These are phyloP conservation scores for Xeromyces bisporus DNA, from an alignment of 495 filamentous ascomycete species.

Conservation along the genomic window DNA sequence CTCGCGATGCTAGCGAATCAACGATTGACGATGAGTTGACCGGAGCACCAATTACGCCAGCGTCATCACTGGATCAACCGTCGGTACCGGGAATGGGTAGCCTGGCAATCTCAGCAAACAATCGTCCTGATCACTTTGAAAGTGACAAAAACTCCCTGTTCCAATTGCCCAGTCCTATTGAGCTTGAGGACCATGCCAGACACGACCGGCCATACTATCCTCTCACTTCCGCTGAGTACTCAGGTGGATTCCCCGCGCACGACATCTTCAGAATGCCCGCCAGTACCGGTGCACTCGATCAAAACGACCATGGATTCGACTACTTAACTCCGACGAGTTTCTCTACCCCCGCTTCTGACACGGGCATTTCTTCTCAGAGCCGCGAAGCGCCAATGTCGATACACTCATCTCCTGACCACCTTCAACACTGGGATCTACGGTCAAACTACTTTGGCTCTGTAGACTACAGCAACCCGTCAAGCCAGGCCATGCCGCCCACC, in stretches of 20 bases:
- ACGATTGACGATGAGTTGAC: conserved; percentile 14
- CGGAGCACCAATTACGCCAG: conserved; percentile 16
- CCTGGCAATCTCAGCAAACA: conserved; percentile 4
- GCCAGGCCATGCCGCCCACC: conserved; percentile 12
- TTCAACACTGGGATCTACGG: conserved; percentile 26
- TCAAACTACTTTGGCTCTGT: conserved; percentile 23
- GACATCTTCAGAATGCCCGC: conserved; percentile 18
- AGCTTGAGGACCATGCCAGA: conserved; percentile 15
- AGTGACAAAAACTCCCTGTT: conserved; percentile 9
- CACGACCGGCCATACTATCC: conserved; percentile 18
- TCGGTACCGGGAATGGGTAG: conserved; percentile 14
- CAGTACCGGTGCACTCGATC: conserved; percentile 15
- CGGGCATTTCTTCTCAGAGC: conserved; percentile 4
- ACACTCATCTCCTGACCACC: conserved; percentile 10
- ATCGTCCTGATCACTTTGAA: conserved; percentile 6
- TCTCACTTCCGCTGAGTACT: conserved; percentile 17
- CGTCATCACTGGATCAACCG: conserved; percentile 17
- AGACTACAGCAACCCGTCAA: conserved; percentile 13
- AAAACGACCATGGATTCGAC: conserved; percentile 18
- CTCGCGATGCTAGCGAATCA: conserved; percentile 15
- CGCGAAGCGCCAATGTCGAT: conserved; percentile 12
- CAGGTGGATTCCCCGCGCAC: conserved; percentile 18
- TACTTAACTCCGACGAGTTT: conserved; percentile 16
- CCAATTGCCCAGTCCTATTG: conserved; percentile 17
- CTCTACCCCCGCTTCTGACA: conserved; percentile 8